Evolutionary conservation across 2,329 filamentous ascomycete species (phyloP).

Genomic region (Colletotrichum tanaceti): DNA sequence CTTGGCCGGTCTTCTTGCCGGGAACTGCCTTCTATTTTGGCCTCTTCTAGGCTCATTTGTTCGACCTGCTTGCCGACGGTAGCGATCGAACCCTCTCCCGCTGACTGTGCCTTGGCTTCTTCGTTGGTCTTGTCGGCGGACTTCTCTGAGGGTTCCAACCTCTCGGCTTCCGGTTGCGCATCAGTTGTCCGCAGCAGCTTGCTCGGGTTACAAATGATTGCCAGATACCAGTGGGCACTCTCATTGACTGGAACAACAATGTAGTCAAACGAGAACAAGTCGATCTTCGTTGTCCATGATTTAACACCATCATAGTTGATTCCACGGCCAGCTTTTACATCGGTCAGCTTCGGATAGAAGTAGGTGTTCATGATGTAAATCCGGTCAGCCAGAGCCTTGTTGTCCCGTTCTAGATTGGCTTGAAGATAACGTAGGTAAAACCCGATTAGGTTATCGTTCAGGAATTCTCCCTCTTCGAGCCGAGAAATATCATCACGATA

Average conservation of each 20-base stretch:
- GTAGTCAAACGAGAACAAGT: slow-evolving; percentile 88
- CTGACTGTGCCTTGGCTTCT: background rate
- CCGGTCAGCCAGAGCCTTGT: slow-evolving; percentile 67
- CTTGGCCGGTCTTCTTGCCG: no score
- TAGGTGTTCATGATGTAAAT: slow-evolving; percentile 94
- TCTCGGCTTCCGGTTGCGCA: slow-evolving; percentile 1
- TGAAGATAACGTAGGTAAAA: slow-evolving; percentile 87
- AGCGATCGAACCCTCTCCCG: slow-evolving; percentile 17
- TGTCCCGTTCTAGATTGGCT: slow-evolving; percentile 64
- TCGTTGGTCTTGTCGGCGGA: slow-evolving; percentile 18
- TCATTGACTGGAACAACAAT: slow-evolving; percentile 94
- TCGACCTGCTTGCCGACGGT: slow-evolving; percentile 22
- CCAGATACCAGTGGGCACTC: slow-evolving; percentile 89
- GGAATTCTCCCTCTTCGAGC: slow-evolving; percentile 84
- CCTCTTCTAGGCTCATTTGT: slow-evolving; percentile 32
- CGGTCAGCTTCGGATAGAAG: slow-evolving; percentile 84
- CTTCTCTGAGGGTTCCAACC: slow-evolving; percentile 11
- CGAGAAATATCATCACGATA: slow-evolving; percentile 79
- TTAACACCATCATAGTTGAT: slow-evolving; percentile 90
- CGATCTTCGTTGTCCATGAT: slow-evolving; percentile 86
- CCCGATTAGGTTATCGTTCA: slow-evolving; percentile 93
- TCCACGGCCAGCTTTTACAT: slow-evolving; percentile 60
- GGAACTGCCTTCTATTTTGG: background rate
- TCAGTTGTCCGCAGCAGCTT: slow-evolving; percentile 61
- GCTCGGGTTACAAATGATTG: slow-evolving; percentile 90